These are phyloP conservation scores for Kuraishia hungarica DNA, from an alignment of 805 yeast genomes.

Conservation along the genomic window DNA sequence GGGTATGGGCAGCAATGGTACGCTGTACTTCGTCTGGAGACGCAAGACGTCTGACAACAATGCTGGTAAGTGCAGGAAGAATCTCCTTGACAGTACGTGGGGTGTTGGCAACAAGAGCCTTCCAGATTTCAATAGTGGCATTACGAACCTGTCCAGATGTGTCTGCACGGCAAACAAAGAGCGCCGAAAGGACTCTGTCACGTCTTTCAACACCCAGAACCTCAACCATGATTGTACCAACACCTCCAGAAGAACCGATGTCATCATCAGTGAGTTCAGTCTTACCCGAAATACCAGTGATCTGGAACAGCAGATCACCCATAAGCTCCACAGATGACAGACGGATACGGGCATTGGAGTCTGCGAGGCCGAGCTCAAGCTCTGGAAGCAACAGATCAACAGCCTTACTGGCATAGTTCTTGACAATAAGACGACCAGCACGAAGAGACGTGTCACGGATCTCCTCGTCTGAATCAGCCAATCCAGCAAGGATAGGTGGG, in stretches of 20 bases:
- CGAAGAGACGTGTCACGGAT: conserved; percentile 85
- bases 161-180: conserved; percentile 93
- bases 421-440: conserved; percentile 87
- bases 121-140: conserved; percentile 93
- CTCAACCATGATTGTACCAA: conserved; percentile 58
- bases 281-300: conserved; percentile 82
- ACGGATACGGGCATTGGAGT: conserved; percentile 77
- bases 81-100: conserved; percentile 93
- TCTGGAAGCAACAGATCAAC: conserved; percentile 92
- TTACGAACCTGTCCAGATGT: conserved; percentile 78
- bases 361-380: conserved; percentile 82
- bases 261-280: conserved; percentile 56
- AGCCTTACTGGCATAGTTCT: conserved; percentile 86
- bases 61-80: conserved; percentile 69
- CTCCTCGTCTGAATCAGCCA: conserved; percentile 83
- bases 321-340: conserved; percentile 90
- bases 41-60: conserved; percentile 78
- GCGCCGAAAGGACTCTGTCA: conserved; percentile 74
- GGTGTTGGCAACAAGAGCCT: conserved; percentile 90
- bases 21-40: conserved; percentile 74
- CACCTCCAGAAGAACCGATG: conserved; percentile 36
- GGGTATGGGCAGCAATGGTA: conserved; percentile 82
- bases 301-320: conserved; percentile 90
- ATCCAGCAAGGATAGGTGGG: conserved; percentile 85
- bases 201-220: conserved; percentile 84